A percentile compares a stretch with the other conserved stretches of the same genome.
Conservation (phyloP, 805 yeast species). For the Hanseniaspora meyeri region DNA sequence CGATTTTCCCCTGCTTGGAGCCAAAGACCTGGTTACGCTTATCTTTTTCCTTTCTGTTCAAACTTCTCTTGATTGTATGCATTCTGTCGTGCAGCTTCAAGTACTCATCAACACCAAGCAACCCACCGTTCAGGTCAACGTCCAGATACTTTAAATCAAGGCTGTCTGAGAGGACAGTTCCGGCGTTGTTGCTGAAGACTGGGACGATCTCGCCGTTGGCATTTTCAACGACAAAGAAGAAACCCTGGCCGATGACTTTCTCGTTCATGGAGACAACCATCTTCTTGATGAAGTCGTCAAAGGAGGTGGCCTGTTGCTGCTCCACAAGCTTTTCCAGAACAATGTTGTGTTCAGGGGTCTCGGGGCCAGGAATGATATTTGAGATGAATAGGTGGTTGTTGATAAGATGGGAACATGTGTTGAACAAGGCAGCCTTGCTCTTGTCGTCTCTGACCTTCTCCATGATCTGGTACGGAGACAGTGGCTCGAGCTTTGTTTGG, state of each 20-base stretch:
- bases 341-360: constrained; percentile 17
- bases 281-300: constrained; percentile 41
- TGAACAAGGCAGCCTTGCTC: constrained; percentile 56
- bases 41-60: constrained; percentile 2
- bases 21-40: neutral
- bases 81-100: constrained; percentile 32
- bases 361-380: constrained; percentile 29
- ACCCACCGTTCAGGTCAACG: constrained; percentile 62
- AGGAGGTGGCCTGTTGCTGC: constrained; percentile 21
- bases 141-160: constrained; percentile 32
- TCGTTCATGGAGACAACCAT: constrained; percentile 40
- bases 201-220: constrained; percentile 46
- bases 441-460: constrained; percentile 55
- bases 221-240: constrained; percentile 61
- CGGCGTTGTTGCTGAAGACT: constrained; percentile 53
- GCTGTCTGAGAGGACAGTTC: constrained; percentile 42
- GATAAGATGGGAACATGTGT: constrained; percentile 80
- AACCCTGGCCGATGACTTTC: constrained; percentile 47
- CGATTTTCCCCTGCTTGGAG: constrained; percentile 23
- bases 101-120: constrained; percentile 31
- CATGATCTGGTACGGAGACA: constrained; percentile 59
- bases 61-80: constrained; percentile 23
- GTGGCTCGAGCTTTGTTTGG: constrained; percentile 70
- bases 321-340: constrained; percentile 29
- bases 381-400: constrained; percentile 83